phyloP scores from a whole-genome alignment of 371 early-diverging fungal species.

The Cokeromyces recurvatus region DNA sequence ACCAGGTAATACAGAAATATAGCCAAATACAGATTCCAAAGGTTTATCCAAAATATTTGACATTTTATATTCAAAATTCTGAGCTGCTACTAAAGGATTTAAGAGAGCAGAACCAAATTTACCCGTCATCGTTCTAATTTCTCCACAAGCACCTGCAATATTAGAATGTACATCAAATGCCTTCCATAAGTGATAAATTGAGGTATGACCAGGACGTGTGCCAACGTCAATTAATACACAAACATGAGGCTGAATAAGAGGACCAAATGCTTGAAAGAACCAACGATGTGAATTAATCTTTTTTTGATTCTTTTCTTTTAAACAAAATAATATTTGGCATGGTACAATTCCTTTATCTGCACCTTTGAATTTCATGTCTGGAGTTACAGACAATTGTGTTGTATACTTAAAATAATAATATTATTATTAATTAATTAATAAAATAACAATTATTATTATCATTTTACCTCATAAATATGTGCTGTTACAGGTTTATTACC shows the following conservation, averaged over 20 bases:
- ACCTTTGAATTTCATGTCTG: conserved; percentile 69
- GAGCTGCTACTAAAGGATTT: conserved; percentile 88
- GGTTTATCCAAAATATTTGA: conserved; percentile 97
- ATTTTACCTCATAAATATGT: conserved; percentile 75
- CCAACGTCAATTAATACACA: conserved; percentile 94
- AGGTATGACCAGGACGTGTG: conserved; percentile 81
- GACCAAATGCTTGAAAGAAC: conserved; percentile 95
- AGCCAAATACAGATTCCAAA: conserved; percentile 94
- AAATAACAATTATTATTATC: background rate
- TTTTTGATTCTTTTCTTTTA: conserved; percentile 89
- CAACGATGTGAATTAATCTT: conserved; percentile 97
- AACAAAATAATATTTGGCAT: conserved; percentile 87
- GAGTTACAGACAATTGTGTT: conserved; percentile 78
- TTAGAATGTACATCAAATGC: conserved; percentile 84
- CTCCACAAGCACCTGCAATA: conserved; percentile 94
- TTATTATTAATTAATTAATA: background rate
- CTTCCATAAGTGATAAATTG: conserved; percentile 93
- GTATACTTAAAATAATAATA: conserved; percentile 58
- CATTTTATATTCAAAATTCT: conserved; percentile 96
- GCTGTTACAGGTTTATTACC: conserved; percentile 60
- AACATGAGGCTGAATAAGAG: conserved; percentile 82
- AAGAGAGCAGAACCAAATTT: conserved; percentile 58
- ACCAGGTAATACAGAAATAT: conserved; percentile 93
- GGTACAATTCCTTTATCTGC: conserved; percentile 78
- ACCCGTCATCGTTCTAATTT: conserved; percentile 88